Evolutionary conservation across 352 stramenopile genomes (phyloP).

Genomic region (Pythium oligandrum): DNA sequence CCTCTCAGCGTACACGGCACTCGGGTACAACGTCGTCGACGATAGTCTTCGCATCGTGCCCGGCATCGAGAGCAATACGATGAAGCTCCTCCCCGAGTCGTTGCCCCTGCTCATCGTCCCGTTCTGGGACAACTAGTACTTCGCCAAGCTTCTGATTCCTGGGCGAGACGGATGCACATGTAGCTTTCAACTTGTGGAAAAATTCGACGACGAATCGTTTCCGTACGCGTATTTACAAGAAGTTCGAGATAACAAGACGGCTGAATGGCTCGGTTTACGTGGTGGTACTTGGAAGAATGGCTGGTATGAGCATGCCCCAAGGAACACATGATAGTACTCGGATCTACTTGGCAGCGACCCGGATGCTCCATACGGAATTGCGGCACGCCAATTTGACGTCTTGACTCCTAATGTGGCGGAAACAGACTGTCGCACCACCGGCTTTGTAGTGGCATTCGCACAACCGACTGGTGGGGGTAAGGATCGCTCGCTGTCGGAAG

Average conservation of each 20-base stretch:
- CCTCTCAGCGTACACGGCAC: constrained; percentile 2
- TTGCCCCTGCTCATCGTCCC: constrained; percentile 42
- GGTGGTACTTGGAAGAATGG: constrained; percentile 32
- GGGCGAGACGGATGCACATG: constrained; percentile 32
- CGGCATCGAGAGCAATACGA: constrained; percentile 11
- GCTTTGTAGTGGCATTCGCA: too few species aligned
- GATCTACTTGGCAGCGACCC: constrained; percentile 31
- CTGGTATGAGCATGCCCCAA: constrained; percentile 28
- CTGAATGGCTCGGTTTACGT: constrained; percentile 26
- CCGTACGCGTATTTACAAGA: constrained; percentile 12
- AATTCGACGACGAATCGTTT: constrained; percentile 23
- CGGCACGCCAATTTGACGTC: constrained; percentile 32
- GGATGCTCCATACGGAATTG: constrained; percentile 19
- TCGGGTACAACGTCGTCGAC: constrained; percentile 20
- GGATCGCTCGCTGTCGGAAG: too few species aligned
- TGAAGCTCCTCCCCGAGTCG: constrained; percentile 23
- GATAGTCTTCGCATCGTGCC: constrained; percentile 23
- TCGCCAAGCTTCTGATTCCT: constrained; percentile 25
- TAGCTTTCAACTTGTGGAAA: constrained; percentile 32
- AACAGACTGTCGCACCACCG: constrained; percentile 16
- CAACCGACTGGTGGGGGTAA: too few species aligned
- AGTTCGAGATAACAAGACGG: constrained; percentile 26
- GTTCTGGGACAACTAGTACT: constrained; percentile 30
- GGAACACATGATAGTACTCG: constrained; percentile 16
- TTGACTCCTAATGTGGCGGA: not conserved